A percentile compares a stretch with the other conserved stretches of the same genome.
These are phyloP conservation scores for Pseudocercospora crystallina DNA, from an alignment of 2,329 filamentous ascomycete genomes.

Conservation along the genomic window DNA sequence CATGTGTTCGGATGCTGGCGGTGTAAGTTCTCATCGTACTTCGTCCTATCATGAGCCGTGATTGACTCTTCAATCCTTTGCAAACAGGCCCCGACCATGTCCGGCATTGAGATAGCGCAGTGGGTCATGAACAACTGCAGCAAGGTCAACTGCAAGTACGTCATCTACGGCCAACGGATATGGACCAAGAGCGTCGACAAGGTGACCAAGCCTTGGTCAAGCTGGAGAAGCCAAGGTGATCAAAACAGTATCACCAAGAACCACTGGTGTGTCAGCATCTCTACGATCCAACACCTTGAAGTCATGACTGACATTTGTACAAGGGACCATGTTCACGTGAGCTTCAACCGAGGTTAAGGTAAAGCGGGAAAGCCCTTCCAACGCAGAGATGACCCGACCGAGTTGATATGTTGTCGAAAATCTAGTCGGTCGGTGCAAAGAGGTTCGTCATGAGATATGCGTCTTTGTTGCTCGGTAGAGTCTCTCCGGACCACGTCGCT, in stretches of 20 bases:
- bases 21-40: neutral
- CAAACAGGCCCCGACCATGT: neutral
- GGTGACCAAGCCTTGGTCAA: neutral
- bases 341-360: constrained; percentile 2
- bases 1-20: constrained; percentile 8
- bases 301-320: neutral
- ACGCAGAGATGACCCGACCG: no score
- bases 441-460: no score
- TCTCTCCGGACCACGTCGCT: no score
- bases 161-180: constrained; percentile 8
- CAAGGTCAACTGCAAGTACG: constrained; percentile 1
- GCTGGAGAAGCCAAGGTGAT: constrained; percentile 2
- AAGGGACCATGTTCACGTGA: constrained; percentile 8
- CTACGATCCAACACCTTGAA: neutral
- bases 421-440: no score
- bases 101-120: constrained; percentile 3
- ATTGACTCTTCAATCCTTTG: neutral
- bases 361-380: no score
- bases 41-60: no score
- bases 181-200: neutral
- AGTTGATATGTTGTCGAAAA: no score
- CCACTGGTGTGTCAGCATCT: constrained; percentile 1
- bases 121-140: constrained; percentile 10
- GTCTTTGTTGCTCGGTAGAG: no score
- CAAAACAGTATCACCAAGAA: constrained; percentile 3